phyloP scores from a whole-genome alignment of 2,329 filamentous ascomycete genomes.

The Macrophomina tecta region DNA sequence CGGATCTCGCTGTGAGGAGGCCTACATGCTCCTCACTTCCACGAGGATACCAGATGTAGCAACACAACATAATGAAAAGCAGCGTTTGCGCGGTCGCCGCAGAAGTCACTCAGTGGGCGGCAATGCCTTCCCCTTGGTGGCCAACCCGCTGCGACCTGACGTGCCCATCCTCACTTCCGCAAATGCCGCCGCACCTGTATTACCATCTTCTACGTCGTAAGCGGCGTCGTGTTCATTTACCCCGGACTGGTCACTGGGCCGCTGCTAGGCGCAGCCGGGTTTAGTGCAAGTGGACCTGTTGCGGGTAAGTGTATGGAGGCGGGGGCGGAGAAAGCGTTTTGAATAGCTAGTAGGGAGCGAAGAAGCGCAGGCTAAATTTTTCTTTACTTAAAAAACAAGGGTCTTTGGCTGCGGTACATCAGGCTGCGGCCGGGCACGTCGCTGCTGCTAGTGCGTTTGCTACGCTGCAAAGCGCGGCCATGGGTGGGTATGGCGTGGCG shows the following conservation, averaged over 20 bases:
- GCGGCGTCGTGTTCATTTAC: conserved; percentile 35
- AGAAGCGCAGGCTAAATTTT: too few relatives aligned
- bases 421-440: conserved; percentile 35
- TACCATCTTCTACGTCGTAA: conserved; percentile 20
- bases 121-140: too few relatives aligned
- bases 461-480: conserved; percentile 40
- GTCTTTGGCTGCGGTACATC: conserved; percentile 35
- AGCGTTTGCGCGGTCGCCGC: too few relatives aligned
- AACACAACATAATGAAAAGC: too few relatives aligned
- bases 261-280: conserved; percentile 35
- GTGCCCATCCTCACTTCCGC: too few relatives aligned
- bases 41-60: too few relatives aligned
- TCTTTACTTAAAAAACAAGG: conserved; percentile 27
- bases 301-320: conserved; percentile 31
- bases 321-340: not conserved
- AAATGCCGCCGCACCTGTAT: too few relatives aligned
- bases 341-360: too few relatives aligned
- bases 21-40: too few relatives aligned
- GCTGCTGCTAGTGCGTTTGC: conserved; percentile 36
- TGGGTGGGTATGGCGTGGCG: conserved; percentile 40
- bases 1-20: too few relatives aligned
- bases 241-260: conserved; percentile 36
- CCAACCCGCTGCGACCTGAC: too few relatives aligned
- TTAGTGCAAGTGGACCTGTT: conserved; percentile 34
- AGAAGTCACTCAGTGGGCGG: too few relatives aligned